Evolutionary conservation across 2,329 filamentous ascomycete genomes (phyloP).

Genomic region (Penicillium decumbens): DNA sequence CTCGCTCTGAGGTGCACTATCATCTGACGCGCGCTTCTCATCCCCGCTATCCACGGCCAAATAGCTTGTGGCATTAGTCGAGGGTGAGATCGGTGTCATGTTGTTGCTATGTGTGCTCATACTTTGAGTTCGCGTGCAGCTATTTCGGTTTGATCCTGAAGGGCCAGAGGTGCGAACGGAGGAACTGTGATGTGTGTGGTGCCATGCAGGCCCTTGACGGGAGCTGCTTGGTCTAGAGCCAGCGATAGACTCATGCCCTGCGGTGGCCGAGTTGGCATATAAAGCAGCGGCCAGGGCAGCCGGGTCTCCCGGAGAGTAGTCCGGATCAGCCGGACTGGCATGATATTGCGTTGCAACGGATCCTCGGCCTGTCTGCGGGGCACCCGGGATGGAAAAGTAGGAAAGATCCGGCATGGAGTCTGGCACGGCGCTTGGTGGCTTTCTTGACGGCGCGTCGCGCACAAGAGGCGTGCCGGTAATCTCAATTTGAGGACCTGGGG

Average conservation of each 20-base stretch:
- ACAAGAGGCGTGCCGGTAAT: slow-evolving; percentile 28
- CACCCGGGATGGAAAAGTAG: slow-evolving; percentile 22
- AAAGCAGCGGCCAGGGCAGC: slow-evolving; percentile 28
- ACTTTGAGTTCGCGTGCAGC: slow-evolving; percentile 40
- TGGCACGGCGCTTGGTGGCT: slow-evolving; percentile 31
- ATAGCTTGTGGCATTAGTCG: slow-evolving; percentile 45
- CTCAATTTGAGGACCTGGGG: slow-evolving; percentile 33
- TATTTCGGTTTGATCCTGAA: slow-evolving; percentile 35
- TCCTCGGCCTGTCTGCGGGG: slow-evolving; percentile 13
- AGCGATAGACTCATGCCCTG: slow-evolving; percentile 7
- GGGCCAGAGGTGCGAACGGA: slow-evolving; percentile 33
- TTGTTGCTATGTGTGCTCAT: slow-evolving; percentile 42
- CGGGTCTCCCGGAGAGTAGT: slow-evolving; percentile 22
- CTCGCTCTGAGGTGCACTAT: slow-evolving; percentile 29
- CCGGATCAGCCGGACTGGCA: slow-evolving; percentile 14
- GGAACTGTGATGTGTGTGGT: slow-evolving; percentile 34
- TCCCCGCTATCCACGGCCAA: slow-evolving; percentile 41
- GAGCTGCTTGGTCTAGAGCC: slow-evolving; percentile 28
- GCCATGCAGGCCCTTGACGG: slow-evolving; percentile 26
- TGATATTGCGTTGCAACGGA: slow-evolving; percentile 14
- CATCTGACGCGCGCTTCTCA: slow-evolving; percentile 31
- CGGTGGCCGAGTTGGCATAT: slow-evolving; percentile 23
- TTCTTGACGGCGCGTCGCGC: slow-evolving; percentile 25
- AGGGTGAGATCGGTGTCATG: slow-evolving; percentile 40
- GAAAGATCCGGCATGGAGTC: slow-evolving; percentile 28